These are phyloP conservation scores for Lactarius quietus DNA, from an alignment of 768 basidiomycete genomes.

Conservation along the genomic window DNA sequence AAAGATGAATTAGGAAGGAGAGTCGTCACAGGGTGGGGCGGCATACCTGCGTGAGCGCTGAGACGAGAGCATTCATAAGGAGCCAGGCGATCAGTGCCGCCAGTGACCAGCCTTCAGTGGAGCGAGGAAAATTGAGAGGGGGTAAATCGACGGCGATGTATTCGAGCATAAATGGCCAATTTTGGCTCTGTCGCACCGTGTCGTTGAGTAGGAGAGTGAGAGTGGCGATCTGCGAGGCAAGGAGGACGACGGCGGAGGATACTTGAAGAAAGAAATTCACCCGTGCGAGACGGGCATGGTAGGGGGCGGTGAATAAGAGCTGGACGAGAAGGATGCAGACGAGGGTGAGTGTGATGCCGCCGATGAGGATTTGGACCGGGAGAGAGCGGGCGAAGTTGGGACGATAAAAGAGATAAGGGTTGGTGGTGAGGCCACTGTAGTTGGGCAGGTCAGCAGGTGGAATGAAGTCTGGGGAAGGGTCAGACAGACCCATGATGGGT, in stretches of 20 bases:
- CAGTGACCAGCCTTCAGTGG: constrained; percentile 50
- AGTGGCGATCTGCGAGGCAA: constrained; percentile 74
- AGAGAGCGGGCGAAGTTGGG: constrained; percentile 85
- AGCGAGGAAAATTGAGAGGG: constrained; percentile 38
- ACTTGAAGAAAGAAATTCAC: constrained; percentile 91
- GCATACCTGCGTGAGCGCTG: constrained; percentile 79
- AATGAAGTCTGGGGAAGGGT: neutral
- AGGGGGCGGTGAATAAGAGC: constrained; percentile 91
- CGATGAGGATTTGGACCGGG: constrained; percentile 85
- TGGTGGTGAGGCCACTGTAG: constrained; percentile 35
- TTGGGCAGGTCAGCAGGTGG: neutral
- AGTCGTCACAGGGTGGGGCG: neutral
- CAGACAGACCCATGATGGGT: constrained; percentile 13
- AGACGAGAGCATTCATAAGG: constrained; percentile 81
- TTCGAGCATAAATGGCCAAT: constrained; percentile 95
- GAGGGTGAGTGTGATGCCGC: constrained; percentile 81
- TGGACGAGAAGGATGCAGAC: constrained; percentile 84
- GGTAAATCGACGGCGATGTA: constrained; percentile 85
- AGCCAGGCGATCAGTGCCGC: constrained; percentile 76
- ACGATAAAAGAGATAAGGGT: constrained; percentile 76
- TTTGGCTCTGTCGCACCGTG: constrained; percentile 56
- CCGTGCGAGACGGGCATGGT: constrained; percentile 91
- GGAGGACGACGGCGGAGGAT: constrained; percentile 73
- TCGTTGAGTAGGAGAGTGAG: constrained; percentile 68
- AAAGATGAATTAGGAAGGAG: neutral